phyloP scores from a whole-genome alignment of 2,329 filamentous ascomycete genomes.

The Dissoconium aciculare region DNA sequence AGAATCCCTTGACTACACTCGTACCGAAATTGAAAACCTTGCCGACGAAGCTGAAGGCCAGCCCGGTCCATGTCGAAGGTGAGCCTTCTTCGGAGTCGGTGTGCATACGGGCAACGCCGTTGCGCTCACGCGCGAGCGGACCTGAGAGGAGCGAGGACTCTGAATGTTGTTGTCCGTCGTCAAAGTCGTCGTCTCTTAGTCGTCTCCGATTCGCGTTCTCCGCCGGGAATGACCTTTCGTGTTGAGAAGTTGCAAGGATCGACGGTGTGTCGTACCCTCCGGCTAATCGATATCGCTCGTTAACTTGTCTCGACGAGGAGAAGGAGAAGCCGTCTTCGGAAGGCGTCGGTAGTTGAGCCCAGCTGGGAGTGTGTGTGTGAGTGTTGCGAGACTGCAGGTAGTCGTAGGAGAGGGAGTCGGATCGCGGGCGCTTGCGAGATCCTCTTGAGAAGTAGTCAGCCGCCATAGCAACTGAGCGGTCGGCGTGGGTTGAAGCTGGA shows the following conservation, averaged over 20 bases:
- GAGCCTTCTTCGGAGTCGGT: conserved; percentile 7
- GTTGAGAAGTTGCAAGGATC: conserved; percentile 23
- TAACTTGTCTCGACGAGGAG: conserved; percentile 33
- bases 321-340: conserved; percentile 11
- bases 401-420: conserved; percentile 11
- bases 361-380: conserved; percentile 9
- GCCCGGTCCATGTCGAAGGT: conserved; percentile 36
- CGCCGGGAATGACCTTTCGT: conserved; percentile 18
- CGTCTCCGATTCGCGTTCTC: conserved; percentile 12
- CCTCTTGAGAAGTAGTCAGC: conserved; percentile 18
- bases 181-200: conserved; percentile 10
- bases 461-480: conserved; percentile 14
- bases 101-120: conserved; percentile 19
- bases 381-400: conserved; percentile 5
- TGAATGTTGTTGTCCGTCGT: neutral
- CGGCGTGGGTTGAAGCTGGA: conserved; percentile 22
- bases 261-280: conserved; percentile 36
- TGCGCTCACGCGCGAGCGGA: conserved; percentile 23
- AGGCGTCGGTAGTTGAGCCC: conserved; percentile 13
- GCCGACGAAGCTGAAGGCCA: conserved; percentile 50
- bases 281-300: conserved; percentile 37
- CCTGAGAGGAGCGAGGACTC: conserved; percentile 12
- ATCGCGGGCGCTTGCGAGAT: conserved; percentile 21
- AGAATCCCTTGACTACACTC: conserved; percentile 63
- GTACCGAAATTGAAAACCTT: conserved; percentile 77